Evolutionary conservation across 2,329 filamentous ascomycete species (phyloP).

Genomic region (Trichoderma arundinaceum): DNA sequence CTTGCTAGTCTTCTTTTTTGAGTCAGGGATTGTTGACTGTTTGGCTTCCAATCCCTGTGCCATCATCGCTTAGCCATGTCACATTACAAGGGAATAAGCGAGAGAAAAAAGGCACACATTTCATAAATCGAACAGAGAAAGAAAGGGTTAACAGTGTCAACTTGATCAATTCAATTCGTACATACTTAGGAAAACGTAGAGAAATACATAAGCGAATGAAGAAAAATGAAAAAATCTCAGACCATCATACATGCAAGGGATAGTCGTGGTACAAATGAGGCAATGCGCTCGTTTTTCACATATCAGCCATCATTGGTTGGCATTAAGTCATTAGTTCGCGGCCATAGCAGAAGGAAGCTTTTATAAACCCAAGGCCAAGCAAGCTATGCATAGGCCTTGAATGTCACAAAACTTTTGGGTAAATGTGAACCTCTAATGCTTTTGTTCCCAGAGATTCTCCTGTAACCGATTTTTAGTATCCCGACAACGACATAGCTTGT

Average conservation of each 20-base stretch:
- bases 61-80: not conserved
- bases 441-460: conserved; percentile 27
- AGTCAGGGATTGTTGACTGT: not conserved
- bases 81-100: conserved; percentile 4
- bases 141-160: not conserved
- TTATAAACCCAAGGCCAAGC: conserved; percentile 13
- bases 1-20: conserved; percentile 16
- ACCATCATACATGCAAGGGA: conserved; percentile 2
- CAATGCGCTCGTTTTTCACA: conserved; percentile 9
- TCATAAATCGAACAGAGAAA: too few relatives aligned
- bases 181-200: conserved; percentile 7
- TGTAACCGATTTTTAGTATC: conserved; percentile 29
- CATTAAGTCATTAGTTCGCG: conserved; percentile 32
- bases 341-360: conserved; percentile 8
- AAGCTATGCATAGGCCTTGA: conserved; percentile 7
- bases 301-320: conserved; percentile 27
- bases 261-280: not conserved
- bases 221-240: conserved; percentile 2
- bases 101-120: too few relatives aligned
- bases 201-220: conserved; percentile 25
- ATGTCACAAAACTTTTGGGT: conserved; percentile 26
- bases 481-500: conserved; percentile 27
- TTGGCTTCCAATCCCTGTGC: conserved; percentile 12
- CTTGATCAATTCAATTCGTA: conserved; percentile 22
- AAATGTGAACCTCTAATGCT: conserved; percentile 31